phyloP scores from a whole-genome alignment of 208 protist species.

The Endotrypanum monterogeii region DNA sequence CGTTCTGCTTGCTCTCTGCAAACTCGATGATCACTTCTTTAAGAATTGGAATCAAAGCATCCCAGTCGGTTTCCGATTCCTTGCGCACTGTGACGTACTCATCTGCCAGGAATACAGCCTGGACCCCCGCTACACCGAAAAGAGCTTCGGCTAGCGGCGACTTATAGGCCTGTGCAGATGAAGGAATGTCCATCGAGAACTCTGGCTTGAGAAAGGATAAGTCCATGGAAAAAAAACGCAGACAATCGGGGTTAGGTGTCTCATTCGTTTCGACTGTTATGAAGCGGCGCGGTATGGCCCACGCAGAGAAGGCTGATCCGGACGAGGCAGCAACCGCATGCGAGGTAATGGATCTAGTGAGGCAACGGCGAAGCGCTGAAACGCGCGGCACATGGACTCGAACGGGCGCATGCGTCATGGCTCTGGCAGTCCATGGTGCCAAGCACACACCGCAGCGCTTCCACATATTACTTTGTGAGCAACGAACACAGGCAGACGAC shows the following conservation, averaged over 20 bases:
- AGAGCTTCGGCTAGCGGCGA: conserved; percentile 72
- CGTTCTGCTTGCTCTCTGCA: conserved; percentile 65
- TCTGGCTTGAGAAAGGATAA: conserved; percentile 79
- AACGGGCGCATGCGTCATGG: background rate
- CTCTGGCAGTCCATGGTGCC: background rate
- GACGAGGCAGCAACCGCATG: background rate
- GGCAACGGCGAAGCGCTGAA: background rate
- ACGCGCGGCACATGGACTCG: background rate
- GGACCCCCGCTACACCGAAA: conserved; percentile 71
- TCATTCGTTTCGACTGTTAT: conserved; percentile 80
- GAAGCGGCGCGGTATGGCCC: conserved; percentile 14
- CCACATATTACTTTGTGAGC: background rate
- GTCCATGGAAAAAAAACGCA: conserved; percentile 90
- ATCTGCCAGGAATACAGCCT: conserved; percentile 75
- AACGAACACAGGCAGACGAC: background rate
- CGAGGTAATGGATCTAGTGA: background rate
- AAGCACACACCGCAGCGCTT: background rate
- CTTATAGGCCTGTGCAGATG: conserved; percentile 62
- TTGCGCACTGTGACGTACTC: conserved; percentile 87
- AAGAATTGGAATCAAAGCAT: conserved; percentile 40
- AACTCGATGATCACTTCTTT: conserved; percentile 77
- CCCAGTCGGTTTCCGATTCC: conserved; percentile 54
- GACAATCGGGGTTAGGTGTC: conserved; percentile 85
- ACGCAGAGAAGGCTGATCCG: conserved; percentile 1
- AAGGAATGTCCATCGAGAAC: conserved; percentile 77